These are phyloP conservation scores for Leccinum barrowsii DNA, from an alignment of 768 basidiomycete species.

Conservation along the genomic window DNA sequence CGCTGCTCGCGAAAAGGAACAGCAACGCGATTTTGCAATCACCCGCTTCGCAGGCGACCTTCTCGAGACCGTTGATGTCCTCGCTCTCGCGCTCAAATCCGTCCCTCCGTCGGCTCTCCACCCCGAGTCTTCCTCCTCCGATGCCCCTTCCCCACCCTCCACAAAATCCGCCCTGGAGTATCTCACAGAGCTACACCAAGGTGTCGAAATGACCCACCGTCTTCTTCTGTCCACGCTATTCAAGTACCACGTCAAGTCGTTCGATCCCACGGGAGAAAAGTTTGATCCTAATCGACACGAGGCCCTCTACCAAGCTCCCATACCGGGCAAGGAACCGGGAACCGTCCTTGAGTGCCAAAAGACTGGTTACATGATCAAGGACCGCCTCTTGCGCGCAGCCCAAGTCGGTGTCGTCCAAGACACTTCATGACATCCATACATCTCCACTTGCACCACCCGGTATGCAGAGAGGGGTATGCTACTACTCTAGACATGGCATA, in stretches of 20 bases:
- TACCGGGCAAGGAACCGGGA: conserved; percentile 87
- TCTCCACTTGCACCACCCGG: background rate
- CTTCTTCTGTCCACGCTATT: conserved; percentile 85
- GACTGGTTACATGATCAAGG: conserved; percentile 91
- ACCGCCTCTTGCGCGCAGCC: conserved; percentile 87
- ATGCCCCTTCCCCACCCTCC: conserved; percentile 26
- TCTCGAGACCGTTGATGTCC: conserved; percentile 87
- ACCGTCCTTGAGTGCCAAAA: conserved; percentile 90
- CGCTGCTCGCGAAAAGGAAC: conserved; percentile 85
- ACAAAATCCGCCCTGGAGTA: conserved; percentile 55
- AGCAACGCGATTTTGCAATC: conserved; percentile 92
- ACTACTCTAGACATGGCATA: conserved; percentile 28
- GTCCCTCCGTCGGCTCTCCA: conserved; percentile 53
- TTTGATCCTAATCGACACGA: conserved; percentile 97
- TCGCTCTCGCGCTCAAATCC: conserved; percentile 78
- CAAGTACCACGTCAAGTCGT: conserved; percentile 88
- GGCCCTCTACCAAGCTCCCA: conserved; percentile 89
- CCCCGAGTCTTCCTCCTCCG: conserved; percentile 18
- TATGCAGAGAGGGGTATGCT: conserved; percentile 10
- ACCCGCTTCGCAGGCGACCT: conserved; percentile 87
- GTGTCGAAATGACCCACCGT: conserved; percentile 90
- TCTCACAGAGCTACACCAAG: conserved; percentile 72
- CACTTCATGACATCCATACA: conserved; percentile 29
- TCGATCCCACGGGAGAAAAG: conserved; percentile 86
- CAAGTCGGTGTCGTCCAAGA: conserved; percentile 95